phyloP scores from a whole-genome alignment of 805 yeast genomes.

The Barnettozyma wickerhamii region DNA sequence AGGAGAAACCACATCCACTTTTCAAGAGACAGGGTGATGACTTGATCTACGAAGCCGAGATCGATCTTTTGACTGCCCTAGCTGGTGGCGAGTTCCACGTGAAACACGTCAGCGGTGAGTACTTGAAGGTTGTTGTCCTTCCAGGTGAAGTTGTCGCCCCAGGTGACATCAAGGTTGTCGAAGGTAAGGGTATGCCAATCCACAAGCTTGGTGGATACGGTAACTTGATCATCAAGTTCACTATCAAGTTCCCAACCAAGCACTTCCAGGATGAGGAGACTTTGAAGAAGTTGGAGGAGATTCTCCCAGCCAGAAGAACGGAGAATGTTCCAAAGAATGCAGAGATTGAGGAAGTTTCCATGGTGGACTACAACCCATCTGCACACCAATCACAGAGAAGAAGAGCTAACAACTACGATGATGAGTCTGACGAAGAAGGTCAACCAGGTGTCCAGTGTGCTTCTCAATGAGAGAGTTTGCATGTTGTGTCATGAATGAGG shows the following conservation, averaged over 20 bases:
- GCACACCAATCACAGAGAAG: slow-evolving; percentile 44
- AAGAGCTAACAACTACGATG: slow-evolving; percentile 38
- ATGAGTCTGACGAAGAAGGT: slow-evolving; percentile 57
- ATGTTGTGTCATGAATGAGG: neutral
- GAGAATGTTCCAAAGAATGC: slow-evolving; percentile 62
- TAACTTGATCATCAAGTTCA: slow-evolving; percentile 80
- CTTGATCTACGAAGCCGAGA: slow-evolving; percentile 75
- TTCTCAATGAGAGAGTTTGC: slow-evolving; percentile 56
- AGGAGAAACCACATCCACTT: slow-evolving; percentile 79
- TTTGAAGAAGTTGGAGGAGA: slow-evolving; percentile 63
- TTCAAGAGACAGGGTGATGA: slow-evolving; percentile 91
- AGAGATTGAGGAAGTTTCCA: slow-evolving; percentile 74
- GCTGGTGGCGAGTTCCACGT: slow-evolving; percentile 93
- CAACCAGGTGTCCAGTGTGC: slow-evolving; percentile 89
- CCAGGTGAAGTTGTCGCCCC: slow-evolving; percentile 95
- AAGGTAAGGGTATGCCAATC: slow-evolving; percentile 97
- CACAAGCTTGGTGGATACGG: slow-evolving; percentile 86
- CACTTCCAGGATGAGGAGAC: slow-evolving; percentile 74
- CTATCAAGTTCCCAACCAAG: slow-evolving; percentile 79
- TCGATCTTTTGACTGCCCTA: slow-evolving; percentile 89
- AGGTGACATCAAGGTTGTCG: slow-evolving; percentile 73
- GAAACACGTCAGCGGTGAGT: slow-evolving; percentile 90
- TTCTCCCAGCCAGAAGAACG: slow-evolving; percentile 69
- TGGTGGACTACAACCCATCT: slow-evolving; percentile 63
- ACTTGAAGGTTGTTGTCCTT: slow-evolving; percentile 71